phyloP scores from a whole-genome alignment of 352 stramenopile species.

The Phytophthora podocarpi region DNA sequence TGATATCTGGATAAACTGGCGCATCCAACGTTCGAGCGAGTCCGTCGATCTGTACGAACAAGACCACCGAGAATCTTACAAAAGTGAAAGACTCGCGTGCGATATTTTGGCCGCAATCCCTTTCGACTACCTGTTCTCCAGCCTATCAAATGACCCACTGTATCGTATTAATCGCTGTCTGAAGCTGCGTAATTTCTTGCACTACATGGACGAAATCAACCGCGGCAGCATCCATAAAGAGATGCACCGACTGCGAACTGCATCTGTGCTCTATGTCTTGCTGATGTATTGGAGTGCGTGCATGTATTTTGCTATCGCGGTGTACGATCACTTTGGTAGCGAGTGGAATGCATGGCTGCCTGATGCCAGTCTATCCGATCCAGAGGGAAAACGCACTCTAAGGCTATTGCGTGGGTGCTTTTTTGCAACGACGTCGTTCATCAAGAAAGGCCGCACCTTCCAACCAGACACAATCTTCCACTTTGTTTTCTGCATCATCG shows the following conservation, averaged over 20 bases:
- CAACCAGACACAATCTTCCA: constrained; percentile 48
- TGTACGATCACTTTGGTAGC: constrained; percentile 47
- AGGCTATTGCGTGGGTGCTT: constrained; percentile 59
- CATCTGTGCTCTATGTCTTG: constrained; percentile 52
- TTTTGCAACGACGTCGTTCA: constrained; percentile 63
- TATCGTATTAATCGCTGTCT: constrained; percentile 55
- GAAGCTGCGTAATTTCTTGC: constrained; percentile 53
- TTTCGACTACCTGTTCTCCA: constrained; percentile 50
- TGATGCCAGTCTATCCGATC: constrained; percentile 35
- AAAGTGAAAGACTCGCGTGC: constrained; percentile 45
- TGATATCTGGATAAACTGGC: constrained; percentile 69
- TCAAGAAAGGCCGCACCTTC: constrained; percentile 71
- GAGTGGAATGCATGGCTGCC: constrained; percentile 62
- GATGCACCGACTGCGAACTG: constrained; percentile 54
- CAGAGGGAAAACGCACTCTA: constrained; percentile 36
- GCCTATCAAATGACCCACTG: constrained; percentile 32
- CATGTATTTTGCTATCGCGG: constrained; percentile 57
- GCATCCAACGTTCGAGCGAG: constrained; percentile 34
- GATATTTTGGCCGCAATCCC: constrained; percentile 53
- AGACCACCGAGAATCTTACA: constrained; percentile 46
- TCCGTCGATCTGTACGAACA: constrained; percentile 69
- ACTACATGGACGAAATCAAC: constrained; percentile 70
- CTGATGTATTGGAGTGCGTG: constrained; percentile 73
- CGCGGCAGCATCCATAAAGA: constrained; percentile 66
- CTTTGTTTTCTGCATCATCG: constrained; percentile 55